phyloP scores from a whole-genome alignment of 768 basidiomycete genomes.

The Lactarius hengduanensis region DNA sequence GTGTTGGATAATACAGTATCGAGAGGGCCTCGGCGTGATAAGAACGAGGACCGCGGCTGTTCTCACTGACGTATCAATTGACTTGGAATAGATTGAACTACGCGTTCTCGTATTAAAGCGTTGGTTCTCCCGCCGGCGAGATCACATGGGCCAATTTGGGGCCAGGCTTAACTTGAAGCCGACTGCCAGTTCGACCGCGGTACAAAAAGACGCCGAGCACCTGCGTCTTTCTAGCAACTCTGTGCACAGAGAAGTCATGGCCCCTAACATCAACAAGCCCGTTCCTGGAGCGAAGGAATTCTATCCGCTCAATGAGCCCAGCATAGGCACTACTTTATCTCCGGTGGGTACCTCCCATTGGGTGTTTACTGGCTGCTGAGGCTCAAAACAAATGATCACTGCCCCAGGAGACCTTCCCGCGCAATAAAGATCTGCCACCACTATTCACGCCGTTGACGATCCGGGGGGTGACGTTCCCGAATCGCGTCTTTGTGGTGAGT shows the following conservation, averaged over 20 bases:
- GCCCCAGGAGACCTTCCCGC: slow-evolving; percentile 39
- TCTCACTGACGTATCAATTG: too few relatives aligned
- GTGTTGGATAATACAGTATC: too few relatives aligned
- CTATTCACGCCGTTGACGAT: slow-evolving; percentile 69
- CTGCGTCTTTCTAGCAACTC: background rate
- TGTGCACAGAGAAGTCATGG: background rate
- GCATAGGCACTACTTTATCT: slow-evolving; percentile 46
- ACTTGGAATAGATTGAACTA: too few relatives aligned
- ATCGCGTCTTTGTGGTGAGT: slow-evolving; percentile 67
- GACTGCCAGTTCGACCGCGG: too few relatives aligned
- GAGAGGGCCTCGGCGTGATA: too few relatives aligned
- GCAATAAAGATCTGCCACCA: slow-evolving; percentile 52
- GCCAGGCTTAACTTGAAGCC: too few relatives aligned
- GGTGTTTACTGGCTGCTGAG: background rate
- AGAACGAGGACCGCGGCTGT: too few relatives aligned
- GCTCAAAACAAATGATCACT: background rate
- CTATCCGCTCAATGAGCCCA: slow-evolving; percentile 59
- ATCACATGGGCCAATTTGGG: too few relatives aligned
- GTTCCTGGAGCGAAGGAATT: slow-evolving; percentile 54
- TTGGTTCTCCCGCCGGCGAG: too few relatives aligned
- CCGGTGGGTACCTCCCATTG: slow-evolving; percentile 30
- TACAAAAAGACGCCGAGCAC: background rate
- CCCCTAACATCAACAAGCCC: slow-evolving; percentile 41
- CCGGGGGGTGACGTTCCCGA: slow-evolving; percentile 63
- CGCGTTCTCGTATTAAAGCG: too few relatives aligned